Conservation (phyloP, 768 basidiomycete species). For the Lentinula detonsa region DNA sequence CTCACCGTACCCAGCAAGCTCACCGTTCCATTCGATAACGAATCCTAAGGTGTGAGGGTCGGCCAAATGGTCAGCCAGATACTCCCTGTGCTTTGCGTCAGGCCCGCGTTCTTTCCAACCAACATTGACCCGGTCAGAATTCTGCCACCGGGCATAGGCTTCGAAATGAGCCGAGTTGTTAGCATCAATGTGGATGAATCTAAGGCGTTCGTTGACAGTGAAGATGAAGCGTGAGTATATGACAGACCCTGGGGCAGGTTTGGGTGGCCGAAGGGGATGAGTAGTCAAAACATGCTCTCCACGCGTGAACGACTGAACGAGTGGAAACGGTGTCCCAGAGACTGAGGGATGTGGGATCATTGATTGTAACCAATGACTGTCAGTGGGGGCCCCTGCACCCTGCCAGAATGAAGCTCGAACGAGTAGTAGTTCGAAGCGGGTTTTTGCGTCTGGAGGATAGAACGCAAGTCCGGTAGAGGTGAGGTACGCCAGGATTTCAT, state of each 20-base stretch:
- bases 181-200: constrained; percentile 27
- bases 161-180: constrained; percentile 30
- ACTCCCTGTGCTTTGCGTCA: constrained; percentile 36
- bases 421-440: constrained; percentile 27
- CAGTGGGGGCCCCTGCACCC: constrained; percentile 35
- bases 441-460: constrained; percentile 8
- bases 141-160: constrained; percentile 44
- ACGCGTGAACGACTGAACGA: constrained; percentile 35
- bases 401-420: constrained; percentile 43
- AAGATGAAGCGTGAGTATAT: constrained; percentile 35
- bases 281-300: constrained; percentile 39
- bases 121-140: constrained; percentile 36
- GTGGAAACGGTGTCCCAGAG: constrained; percentile 27
- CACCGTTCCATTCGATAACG: constrained; percentile 43
- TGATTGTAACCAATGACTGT: constrained; percentile 24
- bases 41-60: constrained; percentile 33
- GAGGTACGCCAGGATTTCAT: constrained; percentile 31
- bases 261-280: constrained; percentile 46
- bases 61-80: constrained; percentile 25
- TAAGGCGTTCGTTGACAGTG: constrained; percentile 23
- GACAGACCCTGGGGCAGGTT: constrained; percentile 32
- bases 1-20: constrained; percentile 38
- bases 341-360: constrained; percentile 19
- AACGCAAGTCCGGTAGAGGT: constrained; percentile 28
- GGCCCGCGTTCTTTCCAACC: constrained; percentile 42